Evolutionary conservation across 306 rosid genomes (phyloP).

Genomic region (Quercus ilex): DNA sequence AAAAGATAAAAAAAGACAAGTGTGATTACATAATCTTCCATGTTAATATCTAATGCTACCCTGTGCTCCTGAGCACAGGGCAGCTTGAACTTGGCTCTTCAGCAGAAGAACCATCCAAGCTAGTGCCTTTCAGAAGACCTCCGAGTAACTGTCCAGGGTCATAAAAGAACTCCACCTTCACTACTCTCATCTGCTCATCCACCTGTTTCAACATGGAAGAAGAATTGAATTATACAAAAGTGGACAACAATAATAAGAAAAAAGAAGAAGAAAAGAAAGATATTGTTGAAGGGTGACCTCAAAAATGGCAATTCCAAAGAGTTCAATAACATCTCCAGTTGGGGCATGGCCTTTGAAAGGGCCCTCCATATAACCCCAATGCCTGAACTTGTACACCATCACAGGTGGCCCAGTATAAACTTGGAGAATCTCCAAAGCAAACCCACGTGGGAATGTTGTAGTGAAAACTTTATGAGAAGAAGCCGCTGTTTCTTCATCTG

Average conservation of each 20-base stretch:
- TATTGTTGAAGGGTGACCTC: constrained; percentile 22
- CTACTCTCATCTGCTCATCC: constrained; percentile 43
- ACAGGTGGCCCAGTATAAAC: constrained; percentile 58
- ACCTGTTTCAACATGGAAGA: constrained; percentile 23
- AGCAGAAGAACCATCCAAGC: constrained; percentile 19
- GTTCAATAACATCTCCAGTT: constrained; percentile 42
- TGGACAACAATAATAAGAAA: neutral
- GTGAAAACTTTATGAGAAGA: constrained; percentile 46
- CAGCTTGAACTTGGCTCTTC: constrained; percentile 39
- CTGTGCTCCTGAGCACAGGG: constrained; percentile 43
- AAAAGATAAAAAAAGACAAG: no score
- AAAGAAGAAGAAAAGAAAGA: neutral
- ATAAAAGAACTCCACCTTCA: constrained; percentile 67
- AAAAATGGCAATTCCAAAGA: constrained; percentile 51
- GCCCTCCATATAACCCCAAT: constrained; percentile 79
- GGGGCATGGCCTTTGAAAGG: constrained; percentile 67
- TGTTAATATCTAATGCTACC: constrained; percentile 12
- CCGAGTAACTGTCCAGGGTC: constrained; percentile 68
- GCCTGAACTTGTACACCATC: constrained; percentile 64
- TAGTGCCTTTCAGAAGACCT: constrained; percentile 49
- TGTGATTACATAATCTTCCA: no score
- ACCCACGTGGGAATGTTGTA: constrained; percentile 62
- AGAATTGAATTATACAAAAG: neutral
- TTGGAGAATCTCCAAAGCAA: constrained; percentile 52
- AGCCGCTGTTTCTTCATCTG: constrained; percentile 47